phyloP scores from a whole-genome alignment of 1,284 basidiomycete genomes.

The Thelephora terrestris region DNA sequence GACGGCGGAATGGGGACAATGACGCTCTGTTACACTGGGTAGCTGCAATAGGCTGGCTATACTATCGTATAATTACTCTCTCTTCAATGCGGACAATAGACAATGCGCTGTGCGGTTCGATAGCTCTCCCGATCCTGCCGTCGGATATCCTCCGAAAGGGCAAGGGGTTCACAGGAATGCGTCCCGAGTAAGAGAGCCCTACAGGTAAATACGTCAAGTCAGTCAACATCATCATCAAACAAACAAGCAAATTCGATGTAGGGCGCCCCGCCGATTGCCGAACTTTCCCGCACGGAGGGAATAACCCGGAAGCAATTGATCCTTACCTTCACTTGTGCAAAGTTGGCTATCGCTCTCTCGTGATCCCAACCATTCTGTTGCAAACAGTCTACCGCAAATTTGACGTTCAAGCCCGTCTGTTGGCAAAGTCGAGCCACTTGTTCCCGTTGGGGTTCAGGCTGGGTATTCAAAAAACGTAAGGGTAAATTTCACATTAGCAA shows the following conservation, averaged over 20 bases:
- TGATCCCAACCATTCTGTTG: slow-evolving; percentile 75
- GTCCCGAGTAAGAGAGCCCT: slow-evolving; percentile 33
- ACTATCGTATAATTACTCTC: no score
- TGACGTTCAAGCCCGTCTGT: slow-evolving; percentile 65
- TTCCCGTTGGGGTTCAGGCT: slow-evolving; percentile 61
- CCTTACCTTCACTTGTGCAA: slow-evolving; percentile 71
- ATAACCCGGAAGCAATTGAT: slow-evolving; percentile 1
- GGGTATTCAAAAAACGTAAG: slow-evolving; percentile 12
- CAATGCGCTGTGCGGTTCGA: slow-evolving; percentile 6
- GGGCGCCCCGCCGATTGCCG: not conserved
- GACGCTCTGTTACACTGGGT: no score
- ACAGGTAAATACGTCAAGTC: slow-evolving; percentile 13
- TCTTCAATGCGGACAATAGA: no score
- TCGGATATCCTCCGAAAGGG: no score
- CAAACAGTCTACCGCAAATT: slow-evolving; percentile 74
- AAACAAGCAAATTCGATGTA: slow-evolving; percentile 5
- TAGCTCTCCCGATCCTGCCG: no score
- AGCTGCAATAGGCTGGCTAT: no score
- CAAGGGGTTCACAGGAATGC: slow-evolving; percentile 26
- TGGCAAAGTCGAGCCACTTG: slow-evolving; percentile 59
- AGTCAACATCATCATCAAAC: slow-evolving; percentile 14
- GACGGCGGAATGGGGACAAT: no score
- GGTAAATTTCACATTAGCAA: slow-evolving; percentile 3
- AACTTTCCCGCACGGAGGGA: not conserved
- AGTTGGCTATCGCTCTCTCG: slow-evolving; percentile 68